Conservation (phyloP, 441 rosid species). For the Euphorbia schlechtendalii region DNA sequence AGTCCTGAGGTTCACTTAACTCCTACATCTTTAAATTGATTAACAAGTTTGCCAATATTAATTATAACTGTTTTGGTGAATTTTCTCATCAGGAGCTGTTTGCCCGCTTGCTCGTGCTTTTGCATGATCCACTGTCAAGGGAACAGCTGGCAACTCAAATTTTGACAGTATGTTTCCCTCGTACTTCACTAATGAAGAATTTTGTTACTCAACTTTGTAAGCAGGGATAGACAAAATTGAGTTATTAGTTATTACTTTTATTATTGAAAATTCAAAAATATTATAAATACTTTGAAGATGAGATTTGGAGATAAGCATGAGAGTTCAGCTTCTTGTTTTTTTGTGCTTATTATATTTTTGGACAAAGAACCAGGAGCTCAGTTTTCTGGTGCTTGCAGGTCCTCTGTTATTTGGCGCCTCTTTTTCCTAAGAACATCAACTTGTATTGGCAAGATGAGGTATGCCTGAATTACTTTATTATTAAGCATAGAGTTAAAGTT, state of each 20-base stretch:
- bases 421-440: constrained; percentile 76
- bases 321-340: constrained; percentile 1
- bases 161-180: constrained; percentile 60
- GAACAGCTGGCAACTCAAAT: constrained; percentile 87
- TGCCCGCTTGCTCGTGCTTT: constrained; percentile 90
- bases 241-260: background rate
- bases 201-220: background rate
- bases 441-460: constrained; percentile 99
- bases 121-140: constrained; percentile 89
- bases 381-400: constrained; percentile 45
- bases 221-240: background rate
- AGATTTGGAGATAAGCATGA: background rate
- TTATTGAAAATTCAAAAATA: background rate
- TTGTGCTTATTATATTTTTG: constrained; percentile 5
- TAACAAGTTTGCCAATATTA: constrained; percentile 11
- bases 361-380: background rate
- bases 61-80: constrained; percentile 18
- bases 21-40: constrained; percentile 12
- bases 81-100: constrained; percentile 63
- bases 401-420: constrained; percentile 84
- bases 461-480: constrained; percentile 27
- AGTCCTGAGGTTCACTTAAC: constrained; percentile 60
- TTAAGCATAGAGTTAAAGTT: constrained; percentile 14
- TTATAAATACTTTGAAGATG: background rate
- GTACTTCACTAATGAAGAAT: constrained; percentile 11